Evolutionary conservation across 202 grass and related monocot genomes (phyloP).

Genomic region (Musa balbisiana): DNA sequence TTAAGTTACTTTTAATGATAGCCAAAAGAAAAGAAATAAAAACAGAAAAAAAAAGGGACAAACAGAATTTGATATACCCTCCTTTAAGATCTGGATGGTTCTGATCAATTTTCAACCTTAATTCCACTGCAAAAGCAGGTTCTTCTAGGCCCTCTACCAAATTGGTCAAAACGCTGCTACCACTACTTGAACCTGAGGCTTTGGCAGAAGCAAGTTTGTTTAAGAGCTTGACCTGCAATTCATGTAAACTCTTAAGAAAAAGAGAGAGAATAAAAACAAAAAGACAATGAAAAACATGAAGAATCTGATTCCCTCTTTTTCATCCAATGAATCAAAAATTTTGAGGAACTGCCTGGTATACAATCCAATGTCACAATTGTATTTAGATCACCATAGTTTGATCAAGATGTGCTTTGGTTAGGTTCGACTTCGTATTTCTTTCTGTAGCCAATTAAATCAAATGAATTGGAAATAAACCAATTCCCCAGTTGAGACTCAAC

Average conservation of each 20-base stretch:
- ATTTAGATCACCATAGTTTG: too few relatives aligned
- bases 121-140: slow-evolving; percentile 53
- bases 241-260: slow-evolving; percentile 3
- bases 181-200: slow-evolving; percentile 47
- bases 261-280: not conserved
- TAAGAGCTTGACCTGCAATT: slow-evolving; percentile 78
- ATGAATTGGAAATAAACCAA: too few relatives aligned
- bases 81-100: slow-evolving; percentile 75
- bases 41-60: not conserved
- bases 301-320: not conserved
- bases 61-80: slow-evolving; percentile 52
- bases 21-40: not conserved
- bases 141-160: slow-evolving; percentile 85
- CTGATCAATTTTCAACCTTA: slow-evolving; percentile 96
- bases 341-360: not conserved
- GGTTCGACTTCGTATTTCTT: too few relatives aligned
- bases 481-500: too few relatives aligned
- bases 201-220: slow-evolving; percentile 82
- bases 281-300: not conserved
- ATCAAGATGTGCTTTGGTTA: too few relatives aligned
- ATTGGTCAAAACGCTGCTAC: slow-evolving; percentile 76
- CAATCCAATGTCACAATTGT: not conserved
- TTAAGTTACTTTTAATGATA: not conserved
- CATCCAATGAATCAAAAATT: not conserved
- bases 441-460: too few relatives aligned